Base-by-base conservation (phyloP, 192 early-diverging fungal genomes). In the Dissophora globulifera region DNA sequence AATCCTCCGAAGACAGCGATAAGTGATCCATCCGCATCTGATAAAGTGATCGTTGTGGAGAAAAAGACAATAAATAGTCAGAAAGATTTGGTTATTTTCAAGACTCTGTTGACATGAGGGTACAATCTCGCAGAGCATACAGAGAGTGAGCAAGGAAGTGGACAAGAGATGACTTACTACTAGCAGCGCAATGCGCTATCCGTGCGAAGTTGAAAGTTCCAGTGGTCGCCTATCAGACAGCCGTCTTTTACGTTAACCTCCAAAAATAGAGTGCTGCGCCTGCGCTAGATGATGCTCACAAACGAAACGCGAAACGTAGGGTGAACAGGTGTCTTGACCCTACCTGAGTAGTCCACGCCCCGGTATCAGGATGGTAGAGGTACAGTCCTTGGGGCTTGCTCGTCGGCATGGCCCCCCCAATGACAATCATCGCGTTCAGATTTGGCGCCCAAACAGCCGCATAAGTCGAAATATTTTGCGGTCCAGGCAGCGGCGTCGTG, bases 141-240 rank as follows among this genome's bases (percentile, higher is more conserved):
- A 45, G 6, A 17, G 4, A 45, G 4, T 45, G 12, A 17, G 31
- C 3, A n/a, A 17, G 45, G 23, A 11, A 3, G 2, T 52, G 17
- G 26, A 43, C 32, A 58, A 30, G n/a, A 10, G 30, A 47, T 2
- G 17, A 35, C 72, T 62, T 76, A 76, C 72, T 76, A 23, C 35
- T 62, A 15, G 72, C 72, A 20, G 72, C 64, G 42, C 72, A 76
- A 16, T 48, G 29, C 6, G 63, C 53, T 1, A 15, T 41, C 35
- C 62, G 50, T 2, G 25, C 52, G n/a, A 62, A 67, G 40, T 33
- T 49, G 33, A 76, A 76, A 7, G 72, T 5, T 0, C 72, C 72
- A n/a, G 33, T 76, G 3, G 72, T 76, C 27, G 64, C 35, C 72
- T 76, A 48, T 47, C n/a, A n/a, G n/a, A n/a, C n/a, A n/a, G n/a